These are phyloP conservation scores for Monosporascus sp. DNA, from an alignment of 2,329 filamentous ascomycete genomes.

Conservation along the genomic window DNA sequence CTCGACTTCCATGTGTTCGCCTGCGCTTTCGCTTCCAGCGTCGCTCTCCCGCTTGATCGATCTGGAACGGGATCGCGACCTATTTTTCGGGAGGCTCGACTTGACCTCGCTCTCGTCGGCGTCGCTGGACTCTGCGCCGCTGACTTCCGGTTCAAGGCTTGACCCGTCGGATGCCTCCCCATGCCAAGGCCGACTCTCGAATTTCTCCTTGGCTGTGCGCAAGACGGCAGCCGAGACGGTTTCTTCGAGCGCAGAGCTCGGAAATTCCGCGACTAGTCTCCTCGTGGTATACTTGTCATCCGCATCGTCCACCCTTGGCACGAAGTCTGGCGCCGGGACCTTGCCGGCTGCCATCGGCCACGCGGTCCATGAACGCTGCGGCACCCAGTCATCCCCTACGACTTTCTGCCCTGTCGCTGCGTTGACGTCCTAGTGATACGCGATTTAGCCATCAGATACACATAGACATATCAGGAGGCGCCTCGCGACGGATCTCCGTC, in stretches of 20 bases:
- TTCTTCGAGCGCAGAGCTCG: constrained; percentile 63
- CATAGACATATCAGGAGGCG: too few species aligned
- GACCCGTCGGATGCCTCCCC: constrained; percentile 9
- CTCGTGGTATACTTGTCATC: constrained; percentile 48
- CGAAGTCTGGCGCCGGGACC: constrained; percentile 56
- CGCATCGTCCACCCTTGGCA: constrained; percentile 31
- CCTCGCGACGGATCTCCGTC: too few species aligned
- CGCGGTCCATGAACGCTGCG: constrained; percentile 67
- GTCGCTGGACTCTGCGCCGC: constrained; percentile 11
- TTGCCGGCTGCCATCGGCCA: constrained; percentile 68
- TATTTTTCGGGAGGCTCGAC: constrained; percentile 2
- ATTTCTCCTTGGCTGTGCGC: constrained; percentile 62
- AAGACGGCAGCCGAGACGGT: constrained; percentile 62
- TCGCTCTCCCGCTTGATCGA: constrained; percentile 14
- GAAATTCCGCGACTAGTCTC: constrained; percentile 35
- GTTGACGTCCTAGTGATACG: constrained; percentile 20
- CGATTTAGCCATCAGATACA: background rate
- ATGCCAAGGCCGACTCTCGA: constrained; percentile 35
- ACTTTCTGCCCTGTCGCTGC: constrained; percentile 20
- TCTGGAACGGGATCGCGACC: constrained; percentile 10
- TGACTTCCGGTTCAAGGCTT: constrained; percentile 4
- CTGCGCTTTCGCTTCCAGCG: constrained; percentile 2
- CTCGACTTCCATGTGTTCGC: constrained; percentile 18
- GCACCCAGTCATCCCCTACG: constrained; percentile 37
- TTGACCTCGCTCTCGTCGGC: constrained; percentile 9